phyloP scores from a whole-genome alignment of 1,284 basidiomycete genomes.

The Rhodofomes roseus region DNA sequence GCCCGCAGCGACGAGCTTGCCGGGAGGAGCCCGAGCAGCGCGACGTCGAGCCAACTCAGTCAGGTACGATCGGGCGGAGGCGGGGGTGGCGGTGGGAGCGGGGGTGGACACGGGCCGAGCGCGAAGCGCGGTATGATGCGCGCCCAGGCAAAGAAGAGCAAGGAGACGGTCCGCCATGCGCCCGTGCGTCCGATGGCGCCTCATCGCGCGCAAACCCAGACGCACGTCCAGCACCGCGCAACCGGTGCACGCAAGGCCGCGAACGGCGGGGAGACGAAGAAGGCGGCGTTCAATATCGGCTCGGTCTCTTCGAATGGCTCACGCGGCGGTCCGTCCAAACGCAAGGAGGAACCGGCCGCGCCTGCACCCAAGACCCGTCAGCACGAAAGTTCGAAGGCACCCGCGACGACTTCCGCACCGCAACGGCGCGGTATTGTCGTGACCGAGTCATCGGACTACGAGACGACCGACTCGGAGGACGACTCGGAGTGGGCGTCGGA shows the following conservation, averaged over 20 bases:
- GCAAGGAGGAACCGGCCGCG: slow-evolving; percentile 6
- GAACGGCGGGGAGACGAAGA: slow-evolving; percentile 26
- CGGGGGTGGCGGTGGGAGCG: slow-evolving; percentile 8
- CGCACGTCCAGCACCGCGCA: slow-evolving; percentile 10
- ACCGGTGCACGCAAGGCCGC: slow-evolving; percentile 16
- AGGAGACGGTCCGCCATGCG: slow-evolving; percentile 19
- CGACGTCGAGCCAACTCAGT: slow-evolving; percentile 36
- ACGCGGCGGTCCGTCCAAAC: slow-evolving; percentile 12
- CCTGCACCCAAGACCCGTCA: slow-evolving; percentile 8
- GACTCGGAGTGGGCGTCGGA: slow-evolving; percentile 55
- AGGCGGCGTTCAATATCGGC: slow-evolving; percentile 51
- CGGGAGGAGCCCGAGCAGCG: slow-evolving; percentile 30
- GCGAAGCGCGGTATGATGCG: slow-evolving; percentile 3
- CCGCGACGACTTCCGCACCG: slow-evolving; percentile 7
- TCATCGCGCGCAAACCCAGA: slow-evolving; percentile 17
- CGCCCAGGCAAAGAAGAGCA: slow-evolving; percentile 18
- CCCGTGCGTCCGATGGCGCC: slow-evolving; percentile 7
- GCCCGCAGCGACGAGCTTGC: slow-evolving; percentile 23
- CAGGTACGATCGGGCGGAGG: slow-evolving; percentile 28
- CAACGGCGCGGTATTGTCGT: slow-evolving; percentile 27
- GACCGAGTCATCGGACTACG: slow-evolving; percentile 33
- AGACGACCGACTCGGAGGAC: slow-evolving; percentile 50
- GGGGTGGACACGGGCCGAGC: slow-evolving; percentile 7
- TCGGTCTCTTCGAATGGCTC: slow-evolving; percentile 53
- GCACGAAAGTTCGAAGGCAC: slow-evolving; percentile 9